These are phyloP conservation scores for Eimeria falciformis DNA, from an alignment of 169 alveolate species.

Conservation along the genomic window DNA sequence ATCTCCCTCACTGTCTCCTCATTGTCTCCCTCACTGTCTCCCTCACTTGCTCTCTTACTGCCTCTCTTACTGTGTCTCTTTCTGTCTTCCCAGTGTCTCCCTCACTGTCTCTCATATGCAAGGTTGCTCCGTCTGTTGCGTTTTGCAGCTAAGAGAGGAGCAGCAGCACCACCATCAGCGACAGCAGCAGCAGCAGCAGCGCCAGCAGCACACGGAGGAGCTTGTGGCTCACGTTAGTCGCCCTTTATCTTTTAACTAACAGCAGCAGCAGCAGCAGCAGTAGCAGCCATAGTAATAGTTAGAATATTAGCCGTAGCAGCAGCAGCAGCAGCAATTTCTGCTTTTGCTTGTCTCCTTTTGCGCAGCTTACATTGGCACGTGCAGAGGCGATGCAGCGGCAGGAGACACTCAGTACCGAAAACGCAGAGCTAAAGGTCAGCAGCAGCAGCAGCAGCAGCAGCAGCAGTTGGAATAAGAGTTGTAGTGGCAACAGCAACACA, in stretches of 20 bases:
- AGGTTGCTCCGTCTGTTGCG: neutral
- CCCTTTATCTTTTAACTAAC: neutral
- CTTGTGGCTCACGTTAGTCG: slow-evolving; percentile 45
- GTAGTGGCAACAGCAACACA: neutral
- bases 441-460: slow-evolving; percentile 2
- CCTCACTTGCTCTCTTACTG: too few relatives aligned
- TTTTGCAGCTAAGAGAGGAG: neutral
- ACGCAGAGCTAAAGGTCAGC: slow-evolving; percentile 44
- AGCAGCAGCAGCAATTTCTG: slow-evolving; percentile 1
- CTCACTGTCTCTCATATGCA: too few relatives aligned
- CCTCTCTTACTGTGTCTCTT: too few relatives aligned
- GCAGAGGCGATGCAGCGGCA: slow-evolving; percentile 41
- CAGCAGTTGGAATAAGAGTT: neutral
- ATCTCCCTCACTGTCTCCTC: too few relatives aligned
- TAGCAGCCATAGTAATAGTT: neutral
- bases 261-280: neutral
- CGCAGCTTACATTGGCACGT: slow-evolving; percentile 45
- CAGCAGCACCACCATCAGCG: slow-evolving; percentile 9
- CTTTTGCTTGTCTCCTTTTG: neutral
- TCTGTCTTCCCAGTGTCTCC: too few relatives aligned
- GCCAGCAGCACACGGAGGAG: slow-evolving; percentile 62
- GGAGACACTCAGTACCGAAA: slow-evolving; percentile 8
- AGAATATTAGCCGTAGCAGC: neutral
- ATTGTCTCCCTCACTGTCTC: too few relatives aligned
- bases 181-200: slow-evolving; percentile 53